Conservation (phyloP, 1,139 yeast genomes). For the Geotrichum bryndzae region DNA sequence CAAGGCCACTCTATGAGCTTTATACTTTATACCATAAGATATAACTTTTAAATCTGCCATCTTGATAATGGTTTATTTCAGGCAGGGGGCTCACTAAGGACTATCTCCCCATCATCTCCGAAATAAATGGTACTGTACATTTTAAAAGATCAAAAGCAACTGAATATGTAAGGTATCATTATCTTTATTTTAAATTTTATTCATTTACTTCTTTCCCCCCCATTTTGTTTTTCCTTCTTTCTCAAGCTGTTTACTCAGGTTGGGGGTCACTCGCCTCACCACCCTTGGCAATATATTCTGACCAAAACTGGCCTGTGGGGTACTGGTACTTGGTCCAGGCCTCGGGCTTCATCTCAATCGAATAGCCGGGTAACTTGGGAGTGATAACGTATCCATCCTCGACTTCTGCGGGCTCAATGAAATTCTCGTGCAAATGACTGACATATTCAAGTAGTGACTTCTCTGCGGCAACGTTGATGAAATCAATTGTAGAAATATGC, state of each 20-base stretch:
- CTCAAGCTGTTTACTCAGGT: background rate
- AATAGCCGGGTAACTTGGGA: slow-evolving; percentile 38
- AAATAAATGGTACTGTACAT: too few species aligned
- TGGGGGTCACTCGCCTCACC: background rate
- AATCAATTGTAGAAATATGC: slow-evolving; percentile 39
- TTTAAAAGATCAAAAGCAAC: too few species aligned
- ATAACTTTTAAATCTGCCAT: too few species aligned
- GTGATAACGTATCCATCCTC: slow-evolving; percentile 37
- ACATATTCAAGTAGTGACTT: slow-evolving; percentile 34
- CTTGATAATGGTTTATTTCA: too few species aligned
- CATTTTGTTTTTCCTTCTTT: background rate
- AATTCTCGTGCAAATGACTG: slow-evolving; percentile 34
- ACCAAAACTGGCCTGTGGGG: slow-evolving; percentile 39
- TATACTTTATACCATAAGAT: too few species aligned
- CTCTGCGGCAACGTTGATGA: slow-evolving; percentile 36
- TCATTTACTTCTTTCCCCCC: background rate
- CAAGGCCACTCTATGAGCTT: too few species aligned
- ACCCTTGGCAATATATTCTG: background rate
- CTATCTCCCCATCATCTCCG: too few species aligned
- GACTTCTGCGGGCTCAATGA: slow-evolving; percentile 35
- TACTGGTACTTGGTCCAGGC: slow-evolving; percentile 34
- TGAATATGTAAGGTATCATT: too few species aligned
- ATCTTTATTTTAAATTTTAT: too few species aligned
- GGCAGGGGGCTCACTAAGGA: too few species aligned
- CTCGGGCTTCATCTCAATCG: slow-evolving; percentile 35